Conservation (phyloP, 2,329 filamentous ascomycete genomes). For the Penicillium sp. region DNA sequence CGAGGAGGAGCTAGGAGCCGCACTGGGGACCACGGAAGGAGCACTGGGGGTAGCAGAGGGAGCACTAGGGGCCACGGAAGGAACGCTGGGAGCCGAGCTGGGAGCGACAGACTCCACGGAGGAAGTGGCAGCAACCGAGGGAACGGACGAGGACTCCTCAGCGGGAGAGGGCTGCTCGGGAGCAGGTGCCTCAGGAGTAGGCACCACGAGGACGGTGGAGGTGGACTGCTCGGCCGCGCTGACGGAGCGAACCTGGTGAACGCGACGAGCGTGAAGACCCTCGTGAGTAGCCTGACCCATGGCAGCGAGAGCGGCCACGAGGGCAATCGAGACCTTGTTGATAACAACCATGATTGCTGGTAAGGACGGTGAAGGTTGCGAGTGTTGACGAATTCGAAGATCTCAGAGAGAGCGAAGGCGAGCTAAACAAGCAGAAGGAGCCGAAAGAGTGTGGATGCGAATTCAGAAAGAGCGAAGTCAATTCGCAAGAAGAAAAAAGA, state of each 20-base stretch:
- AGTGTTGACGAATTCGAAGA: neutral
- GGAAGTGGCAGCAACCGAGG: slow-evolving; percentile 3
- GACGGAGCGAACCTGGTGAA: slow-evolving; percentile 20
- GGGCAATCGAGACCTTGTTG: slow-evolving; percentile 37
- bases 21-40: neutral
- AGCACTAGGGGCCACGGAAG: slow-evolving; percentile 4
- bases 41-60: slow-evolving; percentile 9
- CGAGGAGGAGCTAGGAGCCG: neutral
- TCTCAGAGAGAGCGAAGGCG: slow-evolving; percentile 2
- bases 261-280: slow-evolving; percentile 27
- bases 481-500: slow-evolving; percentile 33
- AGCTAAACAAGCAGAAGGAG: slow-evolving; percentile 5
- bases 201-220: slow-evolving; percentile 23
- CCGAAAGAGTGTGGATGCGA: slow-evolving; percentile 1
- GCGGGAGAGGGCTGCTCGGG: neutral
- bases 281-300: slow-evolving; percentile 35
- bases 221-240: slow-evolving; percentile 14
- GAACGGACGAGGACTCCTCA: slow-evolving; percentile 4
- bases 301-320: slow-evolving; percentile 39
- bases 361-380: slow-evolving; percentile 2
- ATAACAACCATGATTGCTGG: slow-evolving; percentile 36
- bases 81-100: slow-evolving; percentile 6
- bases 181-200: slow-evolving; percentile 14
- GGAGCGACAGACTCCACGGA: slow-evolving; percentile 1
- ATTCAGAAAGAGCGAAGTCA: slow-evolving; percentile 33